Evolutionary conservation across 192 early-diverging fungal genomes (phyloP).

Genomic region (Coemansia sp.): DNA sequence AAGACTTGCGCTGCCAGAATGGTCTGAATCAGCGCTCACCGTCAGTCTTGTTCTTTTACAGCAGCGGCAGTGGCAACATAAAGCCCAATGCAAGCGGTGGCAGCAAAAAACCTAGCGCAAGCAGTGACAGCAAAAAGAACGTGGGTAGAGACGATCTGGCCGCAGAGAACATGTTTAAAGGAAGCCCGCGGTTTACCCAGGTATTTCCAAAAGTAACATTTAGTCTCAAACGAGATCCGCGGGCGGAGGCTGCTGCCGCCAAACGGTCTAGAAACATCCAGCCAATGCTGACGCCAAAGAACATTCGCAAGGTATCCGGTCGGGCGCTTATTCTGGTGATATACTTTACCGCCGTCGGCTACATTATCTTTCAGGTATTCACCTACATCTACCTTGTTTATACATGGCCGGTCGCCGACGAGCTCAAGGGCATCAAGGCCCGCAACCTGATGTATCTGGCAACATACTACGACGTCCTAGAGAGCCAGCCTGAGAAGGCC

Average conservation of each 20-base stretch:
- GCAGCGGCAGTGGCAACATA: neutral
- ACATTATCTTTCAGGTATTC: constrained; percentile 19
- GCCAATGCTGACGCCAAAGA: constrained; percentile 17
- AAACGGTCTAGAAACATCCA: neutral
- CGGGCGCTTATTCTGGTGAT: constrained; percentile 4
- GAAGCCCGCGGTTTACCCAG: constrained; percentile 40
- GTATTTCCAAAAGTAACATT: constrained; percentile 10
- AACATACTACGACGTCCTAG: constrained; percentile 31
- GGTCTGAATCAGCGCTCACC: neutral
- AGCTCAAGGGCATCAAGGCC: constrained; percentile 8
- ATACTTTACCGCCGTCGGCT: constrained; percentile 2
- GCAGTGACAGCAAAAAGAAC: neutral
- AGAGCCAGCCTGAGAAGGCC: constrained; percentile 20
- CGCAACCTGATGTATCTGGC: constrained; percentile 36
- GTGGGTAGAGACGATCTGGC: neutral
- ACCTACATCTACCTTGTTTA: constrained; percentile 35
- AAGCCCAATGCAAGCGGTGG: neutral
- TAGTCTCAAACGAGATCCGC: neutral
- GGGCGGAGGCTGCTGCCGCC: neutral
- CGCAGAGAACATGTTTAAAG: constrained; percentile 30
- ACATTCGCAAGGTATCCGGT: constrained; percentile 8
- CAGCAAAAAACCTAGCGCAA: neutral
- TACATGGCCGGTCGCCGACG: constrained; percentile 29
- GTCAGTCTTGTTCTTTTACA: neutral
- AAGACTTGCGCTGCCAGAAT: neutral